phyloP scores from a whole-genome alignment of 805 yeast genomes.

The Kazachstania psychrophila region DNA sequence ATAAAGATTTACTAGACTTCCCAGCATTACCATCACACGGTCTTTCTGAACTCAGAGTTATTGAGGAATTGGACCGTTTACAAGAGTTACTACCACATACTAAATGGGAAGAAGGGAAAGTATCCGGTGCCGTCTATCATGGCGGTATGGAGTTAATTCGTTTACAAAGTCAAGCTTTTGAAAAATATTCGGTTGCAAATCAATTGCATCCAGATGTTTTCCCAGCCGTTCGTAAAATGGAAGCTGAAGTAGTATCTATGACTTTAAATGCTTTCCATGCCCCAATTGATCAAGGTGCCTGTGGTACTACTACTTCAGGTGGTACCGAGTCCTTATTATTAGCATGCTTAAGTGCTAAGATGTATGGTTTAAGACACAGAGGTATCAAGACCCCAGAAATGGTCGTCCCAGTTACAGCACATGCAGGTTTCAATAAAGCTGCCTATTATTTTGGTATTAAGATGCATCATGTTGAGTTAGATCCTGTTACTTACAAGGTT shows the following conservation, averaged over 20 bases:
- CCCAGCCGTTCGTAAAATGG: constrained; percentile 95
- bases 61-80: constrained; percentile 42
- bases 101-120: constrained; percentile 76
- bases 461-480: constrained; percentile 70
- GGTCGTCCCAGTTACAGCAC: constrained; percentile 80
- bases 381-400: constrained; percentile 74
- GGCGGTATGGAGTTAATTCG: constrained; percentile 75
- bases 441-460: constrained; percentile 83
- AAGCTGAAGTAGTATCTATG: constrained; percentile 90
- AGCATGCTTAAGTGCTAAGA: constrained; percentile 83
- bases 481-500: constrained; percentile 57
- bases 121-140: constrained; percentile 94
- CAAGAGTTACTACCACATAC: constrained; percentile 46
- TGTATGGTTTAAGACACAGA: constrained; percentile 48
- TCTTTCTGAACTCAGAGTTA: constrained; percentile 37
- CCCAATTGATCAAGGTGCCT: constrained; percentile 48
- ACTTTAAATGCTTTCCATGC: constrained; percentile 73
- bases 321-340: constrained; percentile 89
- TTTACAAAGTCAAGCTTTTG: constrained; percentile 70
- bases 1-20: constrained; percentile 38
- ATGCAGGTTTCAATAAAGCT: constrained; percentile 94
- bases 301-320: constrained; percentile 85
- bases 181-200: constrained; percentile 75
- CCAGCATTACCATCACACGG: constrained; percentile 52
- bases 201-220: constrained; percentile 96